Evolutionary conservation across 164 flowering plant species (phyloP).

Genomic region (Euptelea pleiosperma): DNA sequence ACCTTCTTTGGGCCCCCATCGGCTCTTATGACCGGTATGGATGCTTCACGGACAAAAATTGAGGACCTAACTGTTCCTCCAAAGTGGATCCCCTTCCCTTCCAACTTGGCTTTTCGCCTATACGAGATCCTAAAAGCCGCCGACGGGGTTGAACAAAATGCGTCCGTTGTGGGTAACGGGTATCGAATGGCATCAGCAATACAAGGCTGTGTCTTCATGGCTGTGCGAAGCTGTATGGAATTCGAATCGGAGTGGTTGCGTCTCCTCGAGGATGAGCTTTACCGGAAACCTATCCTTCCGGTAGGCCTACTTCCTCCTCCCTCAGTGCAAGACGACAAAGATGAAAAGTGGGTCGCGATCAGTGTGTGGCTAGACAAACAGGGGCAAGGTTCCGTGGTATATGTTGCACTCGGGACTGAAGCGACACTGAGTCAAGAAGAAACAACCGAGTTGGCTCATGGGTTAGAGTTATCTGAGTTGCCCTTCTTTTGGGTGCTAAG

Average conservation of each 20-base stretch:
- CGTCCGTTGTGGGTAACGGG: conserved; percentile 14
- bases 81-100: conserved; percentile 17
- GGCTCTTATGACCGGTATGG: background rate
- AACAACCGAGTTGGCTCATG: conserved; percentile 23
- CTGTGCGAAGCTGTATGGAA: conserved; percentile 13
- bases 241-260: conserved; percentile 15
- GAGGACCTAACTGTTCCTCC: conserved; percentile 3
- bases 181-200: conserved; percentile 8
- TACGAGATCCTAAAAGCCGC: conserved; percentile 9
- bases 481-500: conserved; percentile 42
- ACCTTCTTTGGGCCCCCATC: background rate
- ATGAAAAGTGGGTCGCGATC: background rate
- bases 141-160: background rate
- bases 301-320: no score
- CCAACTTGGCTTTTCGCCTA: no score
- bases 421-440: conserved; percentile 17
- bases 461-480: conserved; percentile 17
- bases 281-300: conserved; percentile 16
- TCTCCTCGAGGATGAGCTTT: conserved; percentile 9
- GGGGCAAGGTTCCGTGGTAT: conserved; percentile 10
- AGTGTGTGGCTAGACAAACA: conserved; percentile 11
- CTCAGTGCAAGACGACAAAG: background rate
- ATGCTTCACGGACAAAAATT: background rate
- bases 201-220: background rate
- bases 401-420: conserved; percentile 35